Conservation (phyloP, 306 rosid genomes). For the Vicia faba region DNA sequence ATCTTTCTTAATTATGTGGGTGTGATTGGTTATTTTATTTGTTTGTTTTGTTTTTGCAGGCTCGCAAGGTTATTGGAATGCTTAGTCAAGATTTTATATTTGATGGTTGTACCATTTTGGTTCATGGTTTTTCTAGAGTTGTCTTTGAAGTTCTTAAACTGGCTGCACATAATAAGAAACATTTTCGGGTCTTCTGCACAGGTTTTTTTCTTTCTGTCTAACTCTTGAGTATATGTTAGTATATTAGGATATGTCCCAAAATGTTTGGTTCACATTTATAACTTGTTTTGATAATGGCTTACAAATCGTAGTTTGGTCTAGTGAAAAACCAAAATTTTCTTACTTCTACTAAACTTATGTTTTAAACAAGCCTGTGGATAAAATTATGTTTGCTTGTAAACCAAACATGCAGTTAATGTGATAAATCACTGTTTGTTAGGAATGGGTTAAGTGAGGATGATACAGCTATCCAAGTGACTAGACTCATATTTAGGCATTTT, state of each 20-base stretch:
- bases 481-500: not conserved
- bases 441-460: not conserved
- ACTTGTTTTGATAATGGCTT: not conserved
- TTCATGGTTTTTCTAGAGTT: slow-evolving; percentile 93
- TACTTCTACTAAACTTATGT: not conserved
- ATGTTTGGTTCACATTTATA: not conserved
- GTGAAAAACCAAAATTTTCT: not conserved
- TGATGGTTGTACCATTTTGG: slow-evolving; percentile 92
- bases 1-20: not conserved
- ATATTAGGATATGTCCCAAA: not conserved
- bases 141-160: slow-evolving; percentile 79
- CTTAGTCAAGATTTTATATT: slow-evolving; percentile 89
- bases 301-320: not conserved
- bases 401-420: not conserved
- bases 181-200: slow-evolving; percentile 88
- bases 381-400: not conserved
- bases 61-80: slow-evolving; percentile 88
- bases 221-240: not conserved
- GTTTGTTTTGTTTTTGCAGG: slow-evolving; percentile 50
- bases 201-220: slow-evolving; percentile 46
- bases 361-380: not conserved
- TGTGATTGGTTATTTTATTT: slow-evolving; percentile 18
- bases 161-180: slow-evolving; percentile 79
- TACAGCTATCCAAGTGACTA: not conserved
- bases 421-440: not conserved